phyloP scores from a whole-genome alignment of 1,139 yeast species.

The Entelexis paramagnoliae region DNA sequence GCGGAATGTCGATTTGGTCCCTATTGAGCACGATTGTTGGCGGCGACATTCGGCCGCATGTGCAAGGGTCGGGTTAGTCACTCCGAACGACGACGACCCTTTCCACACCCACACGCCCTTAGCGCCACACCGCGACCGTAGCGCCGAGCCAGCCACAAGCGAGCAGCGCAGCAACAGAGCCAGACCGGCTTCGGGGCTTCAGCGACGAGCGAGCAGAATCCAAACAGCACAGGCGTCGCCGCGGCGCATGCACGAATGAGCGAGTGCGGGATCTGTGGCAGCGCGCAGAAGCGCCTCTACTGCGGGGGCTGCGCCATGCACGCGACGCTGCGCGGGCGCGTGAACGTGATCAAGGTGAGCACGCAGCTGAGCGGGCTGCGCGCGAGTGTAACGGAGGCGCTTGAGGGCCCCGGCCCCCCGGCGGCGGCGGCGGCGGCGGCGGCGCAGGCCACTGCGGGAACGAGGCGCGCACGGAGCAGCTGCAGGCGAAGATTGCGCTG shows the following conservation, averaged over 20 bases:
- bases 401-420: constrained; percentile 21
- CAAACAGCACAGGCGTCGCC: too few relatives aligned
- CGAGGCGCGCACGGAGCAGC: constrained; percentile 16
- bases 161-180: too few relatives aligned
- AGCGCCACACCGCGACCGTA: too few relatives aligned
- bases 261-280: constrained; percentile 28
- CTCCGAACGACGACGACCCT: too few relatives aligned
- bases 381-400: constrained; percentile 21
- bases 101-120: too few relatives aligned
- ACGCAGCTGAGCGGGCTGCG: constrained; percentile 26
- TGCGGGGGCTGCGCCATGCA: constrained; percentile 29
- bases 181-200: too few relatives aligned
- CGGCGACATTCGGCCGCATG: constrained; percentile 17
- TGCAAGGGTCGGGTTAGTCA: not conserved
- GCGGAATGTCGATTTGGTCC: constrained; percentile 11
- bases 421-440: not conserved
- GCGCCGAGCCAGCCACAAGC: too few relatives aligned
- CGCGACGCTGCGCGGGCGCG: constrained; percentile 26
- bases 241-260: constrained; percentile 7
- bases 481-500: constrained; percentile 18
- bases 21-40: constrained; percentile 17
- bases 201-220: too few relatives aligned
- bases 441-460: constrained; percentile 6
- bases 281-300: constrained; percentile 23
- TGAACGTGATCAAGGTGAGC: constrained; percentile 28